These are phyloP conservation scores for Alternaria sp. DNA, from an alignment of 2,329 filamentous ascomycete genomes.

Conservation along the genomic window DNA sequence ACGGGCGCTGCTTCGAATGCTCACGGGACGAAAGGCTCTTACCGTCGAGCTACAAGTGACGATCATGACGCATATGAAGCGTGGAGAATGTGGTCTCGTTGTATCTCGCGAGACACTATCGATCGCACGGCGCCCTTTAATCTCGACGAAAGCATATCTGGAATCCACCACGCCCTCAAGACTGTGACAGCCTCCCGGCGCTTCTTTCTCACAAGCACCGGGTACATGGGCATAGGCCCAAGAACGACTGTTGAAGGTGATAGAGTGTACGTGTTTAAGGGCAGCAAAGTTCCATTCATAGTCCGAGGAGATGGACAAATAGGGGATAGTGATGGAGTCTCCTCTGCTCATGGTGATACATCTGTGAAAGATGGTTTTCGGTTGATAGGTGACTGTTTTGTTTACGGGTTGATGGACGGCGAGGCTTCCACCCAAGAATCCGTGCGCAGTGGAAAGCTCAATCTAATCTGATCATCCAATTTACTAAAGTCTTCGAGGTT, in stretches of 20 bases:
- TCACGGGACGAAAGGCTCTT: slow-evolving; percentile 4
- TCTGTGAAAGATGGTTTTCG: neutral
- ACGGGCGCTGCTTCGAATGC: neutral
- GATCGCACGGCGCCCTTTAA: slow-evolving; percentile 26
- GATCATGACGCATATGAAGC: slow-evolving; percentile 24
- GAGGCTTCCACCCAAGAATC: slow-evolving; percentile 11
- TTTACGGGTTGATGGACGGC: slow-evolving; percentile 31
- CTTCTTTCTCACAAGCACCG: slow-evolving; percentile 29
- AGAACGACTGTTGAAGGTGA: slow-evolving; percentile 23
- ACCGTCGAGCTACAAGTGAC: slow-evolving; percentile 19
- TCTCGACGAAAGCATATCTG: slow-evolving; percentile 25
- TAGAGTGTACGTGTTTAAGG: slow-evolving; percentile 21
- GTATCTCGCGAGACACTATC: slow-evolving; percentile 30
- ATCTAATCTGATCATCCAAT: slow-evolving; percentile 1
- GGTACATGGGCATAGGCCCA: slow-evolving; percentile 33
- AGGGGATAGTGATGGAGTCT: neutral
- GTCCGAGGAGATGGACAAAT: slow-evolving; percentile 8
- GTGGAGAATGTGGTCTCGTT: slow-evolving; percentile 33
- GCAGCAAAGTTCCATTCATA: slow-evolving; percentile 29
- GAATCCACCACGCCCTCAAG: slow-evolving; percentile 27
- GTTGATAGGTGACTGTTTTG: slow-evolving; percentile 30
- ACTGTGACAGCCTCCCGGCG: slow-evolving; percentile 27
- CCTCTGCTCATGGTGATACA: neutral
- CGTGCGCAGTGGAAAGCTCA: neutral
- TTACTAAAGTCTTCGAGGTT: neutral